Evolutionary conservation across 2,329 filamentous ascomycete species (phyloP), one percentile per base, ranked within the genome.

Genomic region (Aspergillus japonicus): DNA sequence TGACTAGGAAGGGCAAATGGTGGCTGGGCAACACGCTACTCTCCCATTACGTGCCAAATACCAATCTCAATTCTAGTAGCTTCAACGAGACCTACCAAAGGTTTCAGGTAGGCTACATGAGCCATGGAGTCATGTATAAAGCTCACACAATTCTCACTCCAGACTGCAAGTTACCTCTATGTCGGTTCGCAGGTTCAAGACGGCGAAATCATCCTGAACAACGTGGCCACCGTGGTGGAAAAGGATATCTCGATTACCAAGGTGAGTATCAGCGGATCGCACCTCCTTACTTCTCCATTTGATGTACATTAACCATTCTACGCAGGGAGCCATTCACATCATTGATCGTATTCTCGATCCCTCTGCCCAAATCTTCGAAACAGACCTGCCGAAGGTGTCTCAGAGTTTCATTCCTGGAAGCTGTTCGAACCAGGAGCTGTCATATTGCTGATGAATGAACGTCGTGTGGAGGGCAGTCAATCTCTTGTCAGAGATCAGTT

Each of bases 21-120:
- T 60, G 58, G 58, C 21, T 57, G 16, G 58, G 58, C 0, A 60
- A 56, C 24, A 60, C 10, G 1, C 24, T 55, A 10, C 33, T 55
- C 8, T 54, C 56, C 10, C 54, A 60, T 48, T 60, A 57, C 10
- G 54, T 60, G 10, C 58, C 58, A 4, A 60, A 60, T 6, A 19
- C 54, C 1, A 19, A n/a, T 10, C 42, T 60, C 6, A 29, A 19
- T 16, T 47, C 47, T 2, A 6, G 10, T 16, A 35, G 2, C 11
- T 60, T 60, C 19, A 60, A 56, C 26, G 54, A 31, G 11, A 50
- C 58, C 2, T 44, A 42, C 10, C 54, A 52, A 14, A 29, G 29
- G 1, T 57, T 56, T 8, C 58, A 60, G 54, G 58, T 60, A 1
- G 11, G 3, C n/a, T 26, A 1, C 23, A 29, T 1, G 26, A 29